Conservation (phyloP, 768 basidiomycete species). For the Leucocoprinus sp. region DNA sequence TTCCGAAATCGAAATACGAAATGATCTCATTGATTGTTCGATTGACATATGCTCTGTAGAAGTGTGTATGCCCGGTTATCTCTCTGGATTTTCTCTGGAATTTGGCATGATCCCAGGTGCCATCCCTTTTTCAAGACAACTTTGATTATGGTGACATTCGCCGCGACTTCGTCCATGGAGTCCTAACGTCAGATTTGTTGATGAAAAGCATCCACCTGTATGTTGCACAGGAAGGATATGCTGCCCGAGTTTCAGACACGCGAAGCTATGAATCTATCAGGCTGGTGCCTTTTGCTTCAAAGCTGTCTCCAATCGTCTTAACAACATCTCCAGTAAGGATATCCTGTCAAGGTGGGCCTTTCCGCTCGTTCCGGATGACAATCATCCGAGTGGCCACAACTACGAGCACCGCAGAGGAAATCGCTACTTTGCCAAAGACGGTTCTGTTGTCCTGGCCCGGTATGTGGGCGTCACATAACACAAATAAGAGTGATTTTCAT, state of each 20-base stretch:
- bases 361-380: constrained; percentile 91
- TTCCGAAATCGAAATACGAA: constrained; percentile 77
- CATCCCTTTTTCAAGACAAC: constrained; percentile 95
- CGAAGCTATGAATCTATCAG: constrained; percentile 86
- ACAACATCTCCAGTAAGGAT: constrained; percentile 58
- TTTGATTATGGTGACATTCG: constrained; percentile 94
- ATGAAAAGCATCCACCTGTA: constrained; percentile 94
- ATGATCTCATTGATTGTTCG: constrained; percentile 81
- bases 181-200: constrained; percentile 88
- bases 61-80: constrained; percentile 33
- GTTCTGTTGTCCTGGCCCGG: constrained; percentile 78
- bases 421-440: constrained; percentile 78
- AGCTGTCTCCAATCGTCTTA: constrained; percentile 1
- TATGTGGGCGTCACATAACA: constrained; percentile 26
- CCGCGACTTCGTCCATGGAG: constrained; percentile 88
- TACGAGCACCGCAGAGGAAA: constrained; percentile 88
- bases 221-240: constrained; percentile 82
- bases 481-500: not conserved
- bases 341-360: constrained; percentile 92
- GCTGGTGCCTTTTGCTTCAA: constrained; percentile 28
- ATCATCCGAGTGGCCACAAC: constrained; percentile 70
- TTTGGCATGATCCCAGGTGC: constrained; percentile 60
- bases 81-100: constrained; percentile 6
- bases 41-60: constrained; percentile 95
- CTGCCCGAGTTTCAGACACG: constrained; percentile 89